These are phyloP conservation scores for Xylariaceae sp. DNA, from an alignment of 2,329 filamentous ascomycete genomes.

Conservation along the genomic window DNA sequence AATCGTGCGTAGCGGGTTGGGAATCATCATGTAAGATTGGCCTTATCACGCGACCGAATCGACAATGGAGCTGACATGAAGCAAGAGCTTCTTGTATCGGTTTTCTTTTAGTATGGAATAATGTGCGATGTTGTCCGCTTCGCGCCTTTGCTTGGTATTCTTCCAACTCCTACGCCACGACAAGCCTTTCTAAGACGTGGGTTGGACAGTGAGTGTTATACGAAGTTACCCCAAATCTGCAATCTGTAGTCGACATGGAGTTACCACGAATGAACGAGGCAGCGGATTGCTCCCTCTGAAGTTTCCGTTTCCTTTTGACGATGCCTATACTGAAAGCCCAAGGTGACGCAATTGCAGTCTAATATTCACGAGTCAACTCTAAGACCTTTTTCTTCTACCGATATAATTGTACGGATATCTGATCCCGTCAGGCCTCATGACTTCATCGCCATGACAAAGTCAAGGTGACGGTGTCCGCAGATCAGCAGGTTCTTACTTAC, in stretches of 20 bases:
- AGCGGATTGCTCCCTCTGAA: neutral
- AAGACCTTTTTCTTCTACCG: neutral
- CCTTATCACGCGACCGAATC: neutral
- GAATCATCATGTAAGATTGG: slow-evolving; percentile 21
- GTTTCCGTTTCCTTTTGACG: neutral
- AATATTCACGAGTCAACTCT: neutral
- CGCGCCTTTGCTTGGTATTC: too few species aligned
- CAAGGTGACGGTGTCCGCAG: neutral
- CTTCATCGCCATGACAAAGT: neutral
- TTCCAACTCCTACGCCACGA: too few species aligned
- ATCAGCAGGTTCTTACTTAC: too few species aligned
- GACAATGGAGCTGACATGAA: neutral
- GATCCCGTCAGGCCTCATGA: neutral
- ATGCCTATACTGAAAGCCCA: neutral
- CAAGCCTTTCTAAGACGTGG: too few species aligned
- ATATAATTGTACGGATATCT: neutral
- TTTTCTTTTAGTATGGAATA: neutral
- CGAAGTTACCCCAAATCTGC: neutral
- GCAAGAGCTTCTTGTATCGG: neutral
- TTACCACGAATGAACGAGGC: neutral
- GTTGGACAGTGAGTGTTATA: neutral
- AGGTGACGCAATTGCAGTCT: neutral
- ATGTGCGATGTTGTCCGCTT: neutral
- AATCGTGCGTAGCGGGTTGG: slow-evolving; percentile 30
- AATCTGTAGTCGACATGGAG: neutral